Base-by-base conservation (phyloP, 2,329 filamentous ascomycete species). In the Aotearoamyces nothofagi region DNA sequence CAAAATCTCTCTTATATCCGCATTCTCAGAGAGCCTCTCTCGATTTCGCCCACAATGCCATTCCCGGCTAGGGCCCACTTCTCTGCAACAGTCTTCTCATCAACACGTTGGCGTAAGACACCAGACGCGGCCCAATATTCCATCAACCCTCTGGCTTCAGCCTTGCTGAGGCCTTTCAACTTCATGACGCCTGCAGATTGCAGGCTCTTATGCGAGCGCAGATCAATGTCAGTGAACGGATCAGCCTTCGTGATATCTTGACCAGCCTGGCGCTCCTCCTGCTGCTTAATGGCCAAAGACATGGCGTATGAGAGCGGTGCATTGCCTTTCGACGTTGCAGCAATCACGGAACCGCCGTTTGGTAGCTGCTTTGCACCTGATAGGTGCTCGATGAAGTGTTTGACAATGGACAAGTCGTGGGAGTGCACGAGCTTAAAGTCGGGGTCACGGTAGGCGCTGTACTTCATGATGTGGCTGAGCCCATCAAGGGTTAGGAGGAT, bases 51-150 rank as follows among this genome's bases (percentile, higher is more conserved):
- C 25, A 93, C 63, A 29, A 87, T 68, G 10, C 86, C 86, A 44
- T 78, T 73, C 13, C 83, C 83, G 27, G 75, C 72, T 41, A 94
- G 50, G 27, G 73, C 74, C 84, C 86, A 92, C 57, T 82, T 81
- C 62, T 92, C 79, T 13, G 66, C 63, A 19, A 94, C 77, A 37
- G 66, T 63, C 38, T 59, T 60, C 46, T 86, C 74, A 44, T 80
- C 75, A 27, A 94, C 63, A 25, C 60, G 63, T 36, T 68, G 61
- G 38, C 79, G 69, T 47, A 92, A 51, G 49, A 93, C 61, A 9
- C 87, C 90, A 51, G 82, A 92, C 19, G 70, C 72, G 4, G 82
- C 84, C 63, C 87, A 96, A 57, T 94, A 96, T 58, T 94, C 84
- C 72, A 96, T 77, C 42, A 92, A 60, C 1, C 72, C 66, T 34